A percentile compares a stretch with the other conserved stretches of the same genome.
Conservation (phyloP, 257 asterid species). For the Rubia yunnanensis region DNA sequence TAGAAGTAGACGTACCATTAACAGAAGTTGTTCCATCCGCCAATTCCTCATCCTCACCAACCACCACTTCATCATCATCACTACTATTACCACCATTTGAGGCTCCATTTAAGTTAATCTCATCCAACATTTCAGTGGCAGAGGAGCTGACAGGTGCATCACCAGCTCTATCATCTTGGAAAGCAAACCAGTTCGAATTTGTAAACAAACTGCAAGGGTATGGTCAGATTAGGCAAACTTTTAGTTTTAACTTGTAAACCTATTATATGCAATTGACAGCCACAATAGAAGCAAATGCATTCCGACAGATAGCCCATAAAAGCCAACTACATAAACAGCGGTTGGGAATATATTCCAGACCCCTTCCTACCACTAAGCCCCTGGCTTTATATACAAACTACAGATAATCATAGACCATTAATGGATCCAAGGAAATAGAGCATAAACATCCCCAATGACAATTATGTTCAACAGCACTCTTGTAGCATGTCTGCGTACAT, state of each 20-base stretch:
- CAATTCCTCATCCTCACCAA: conserved; percentile 83
- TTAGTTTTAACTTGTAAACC: not conserved
- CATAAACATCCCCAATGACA: not conserved
- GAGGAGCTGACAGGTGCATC: conserved; percentile 45
- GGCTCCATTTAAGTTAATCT: conserved; percentile 44
- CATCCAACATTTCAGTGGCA: conserved; percentile 48
- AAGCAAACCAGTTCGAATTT: conserved; percentile 98
- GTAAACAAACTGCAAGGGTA: conserved; percentile 75
- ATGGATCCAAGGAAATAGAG: not conserved
- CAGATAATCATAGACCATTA: not conserved
- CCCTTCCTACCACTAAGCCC: not conserved
- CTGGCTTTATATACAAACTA: not conserved
- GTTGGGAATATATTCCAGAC: not conserved
- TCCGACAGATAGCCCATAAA: not conserved
- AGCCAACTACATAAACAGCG: not conserved
- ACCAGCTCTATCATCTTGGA: conserved; percentile 68
- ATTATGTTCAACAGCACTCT: not conserved
- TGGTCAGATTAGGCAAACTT: not conserved
- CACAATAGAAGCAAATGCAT: not conserved
- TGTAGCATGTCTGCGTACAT: not conserved
- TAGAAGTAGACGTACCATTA: conserved; percentile 26
- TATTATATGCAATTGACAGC: not conserved
- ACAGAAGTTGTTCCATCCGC: conserved; percentile 29
- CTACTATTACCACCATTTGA: conserved; percentile 52
- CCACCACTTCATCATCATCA: conserved; percentile 88